Conservation (phyloP, 805 yeast genomes). For the Candida suzukii region DNA sequence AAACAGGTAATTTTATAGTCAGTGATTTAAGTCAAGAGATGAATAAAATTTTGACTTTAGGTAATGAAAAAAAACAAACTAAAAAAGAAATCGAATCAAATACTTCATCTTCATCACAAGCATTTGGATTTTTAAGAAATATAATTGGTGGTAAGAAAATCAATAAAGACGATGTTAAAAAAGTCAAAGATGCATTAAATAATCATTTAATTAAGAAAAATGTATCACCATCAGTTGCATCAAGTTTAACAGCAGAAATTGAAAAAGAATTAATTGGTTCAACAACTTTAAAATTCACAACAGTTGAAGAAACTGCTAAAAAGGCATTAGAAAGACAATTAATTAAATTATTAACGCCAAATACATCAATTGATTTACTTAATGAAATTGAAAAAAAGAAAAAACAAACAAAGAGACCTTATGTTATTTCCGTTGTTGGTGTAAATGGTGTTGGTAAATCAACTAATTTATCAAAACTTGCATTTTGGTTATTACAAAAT, state of each 20-base stretch:
- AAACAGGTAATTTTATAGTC: conserved; percentile 57
- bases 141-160: conserved; percentile 66
- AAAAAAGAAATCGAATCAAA: conserved; percentile 12
- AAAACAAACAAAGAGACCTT: conserved; percentile 45
- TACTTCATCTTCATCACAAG: conserved; percentile 23
- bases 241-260: conserved; percentile 60
- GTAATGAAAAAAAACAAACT: conserved; percentile 7
- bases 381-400: conserved; percentile 65
- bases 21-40: conserved; percentile 54
- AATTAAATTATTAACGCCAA: conserved; percentile 80
- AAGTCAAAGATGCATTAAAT: conserved; percentile 57
- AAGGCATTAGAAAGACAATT: conserved; percentile 54
- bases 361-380: conserved; percentile 79
- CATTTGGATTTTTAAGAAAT: conserved; percentile 54
- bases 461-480: conserved; percentile 87
- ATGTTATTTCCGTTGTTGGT: conserved; percentile 95
- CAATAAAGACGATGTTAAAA: conserved; percentile 54
- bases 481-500: conserved; percentile 92
- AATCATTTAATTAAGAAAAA: conserved; percentile 80
- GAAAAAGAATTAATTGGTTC: conserved; percentile 65
- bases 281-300: conserved; percentile 65
- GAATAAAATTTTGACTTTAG: conserved; percentile 28
- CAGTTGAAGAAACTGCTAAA: conserved; percentile 66
- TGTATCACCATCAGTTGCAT: conserved; percentile 87
- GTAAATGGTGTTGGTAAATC: conserved; percentile 98